Conservation (phyloP, 371 early-diverging fungal genomes). For the Mortierella sp. region DNA sequence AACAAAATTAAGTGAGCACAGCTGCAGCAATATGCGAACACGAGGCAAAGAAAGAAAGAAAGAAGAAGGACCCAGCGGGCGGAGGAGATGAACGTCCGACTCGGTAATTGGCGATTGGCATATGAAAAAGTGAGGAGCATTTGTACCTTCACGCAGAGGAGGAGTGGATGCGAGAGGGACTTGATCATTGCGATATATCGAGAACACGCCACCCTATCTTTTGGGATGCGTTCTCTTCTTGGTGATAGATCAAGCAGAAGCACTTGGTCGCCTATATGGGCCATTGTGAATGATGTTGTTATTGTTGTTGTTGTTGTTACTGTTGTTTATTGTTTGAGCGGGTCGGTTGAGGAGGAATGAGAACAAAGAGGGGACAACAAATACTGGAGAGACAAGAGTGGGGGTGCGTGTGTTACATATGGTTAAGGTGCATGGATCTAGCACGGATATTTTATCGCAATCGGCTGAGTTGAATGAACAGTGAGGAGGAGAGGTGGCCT, state of each 20-base stretch:
- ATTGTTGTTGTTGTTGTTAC: background rate
- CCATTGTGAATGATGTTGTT: background rate
- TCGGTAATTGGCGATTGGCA: conserved; percentile 6
- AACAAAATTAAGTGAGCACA: conserved; percentile 2
- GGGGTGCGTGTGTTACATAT: background rate
- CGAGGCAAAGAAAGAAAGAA: background rate
- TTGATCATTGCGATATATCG: background rate
- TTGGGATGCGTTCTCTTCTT: background rate
- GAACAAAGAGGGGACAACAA: background rate
- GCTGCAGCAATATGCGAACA: background rate
- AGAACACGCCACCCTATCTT: conserved; percentile 2
- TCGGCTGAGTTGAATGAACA: background rate
- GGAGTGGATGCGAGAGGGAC: background rate
- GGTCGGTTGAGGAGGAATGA: background rate
- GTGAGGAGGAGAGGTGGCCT: conserved; percentile 32
- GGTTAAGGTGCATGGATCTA: background rate
- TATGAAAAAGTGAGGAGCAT: conserved; percentile 7
- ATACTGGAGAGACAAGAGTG: too few relatives aligned
- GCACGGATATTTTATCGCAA: background rate
- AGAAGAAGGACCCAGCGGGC: background rate
- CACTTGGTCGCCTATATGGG: background rate
- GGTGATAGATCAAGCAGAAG: background rate
- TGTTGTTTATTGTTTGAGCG: background rate
- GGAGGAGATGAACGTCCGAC: background rate
- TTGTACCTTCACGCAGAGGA: background rate